phyloP scores from a whole-genome alignment of 139 green algal genomes.

The Chlorella sp. region DNA sequence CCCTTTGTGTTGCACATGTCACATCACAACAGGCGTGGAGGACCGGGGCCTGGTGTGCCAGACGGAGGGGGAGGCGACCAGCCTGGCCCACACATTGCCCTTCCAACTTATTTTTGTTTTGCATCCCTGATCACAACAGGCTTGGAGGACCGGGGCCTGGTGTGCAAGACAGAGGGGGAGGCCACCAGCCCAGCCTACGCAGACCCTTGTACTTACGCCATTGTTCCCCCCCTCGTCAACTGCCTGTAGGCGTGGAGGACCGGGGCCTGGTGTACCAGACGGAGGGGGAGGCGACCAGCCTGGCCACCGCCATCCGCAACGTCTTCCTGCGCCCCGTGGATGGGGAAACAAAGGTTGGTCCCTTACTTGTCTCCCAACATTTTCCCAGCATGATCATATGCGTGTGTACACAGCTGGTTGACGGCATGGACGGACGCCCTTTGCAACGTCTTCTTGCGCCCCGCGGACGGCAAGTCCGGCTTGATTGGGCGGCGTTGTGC shows the following conservation, averaged over 20 bases:
- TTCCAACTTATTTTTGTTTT: too few species aligned
- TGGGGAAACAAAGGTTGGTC: conserved; percentile 1
- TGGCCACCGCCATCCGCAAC: conserved; percentile 64
- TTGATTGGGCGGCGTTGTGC: too few species aligned
- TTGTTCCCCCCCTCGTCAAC: too few species aligned
- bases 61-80: conserved; percentile 49
- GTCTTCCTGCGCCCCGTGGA: conserved; percentile 38
- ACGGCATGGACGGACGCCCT: too few species aligned
- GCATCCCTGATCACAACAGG: too few species aligned
- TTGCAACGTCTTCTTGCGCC: conserved; percentile 42
- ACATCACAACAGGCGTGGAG: conserved; percentile 64
- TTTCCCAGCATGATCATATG: too few species aligned
- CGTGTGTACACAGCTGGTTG: too few species aligned
- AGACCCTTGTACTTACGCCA: too few species aligned
- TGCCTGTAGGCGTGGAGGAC: conserved; percentile 70
- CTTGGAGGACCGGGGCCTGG: neutral
- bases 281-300: conserved; percentile 45
- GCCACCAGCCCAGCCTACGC: neutral
- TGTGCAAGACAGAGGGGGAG: neutral
- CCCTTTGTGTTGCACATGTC: too few species aligned
- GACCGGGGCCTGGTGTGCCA: conserved; percentile 76
- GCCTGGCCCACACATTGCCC: too few species aligned
- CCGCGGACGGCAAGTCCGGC: conserved; percentile 10
- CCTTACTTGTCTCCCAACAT: neutral
- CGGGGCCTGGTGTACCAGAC: conserved; percentile 71